Evolutionary conservation across 2,329 filamentous ascomycete genomes (phyloP).

Genomic region (Pseudogymnoascus sp.): DNA sequence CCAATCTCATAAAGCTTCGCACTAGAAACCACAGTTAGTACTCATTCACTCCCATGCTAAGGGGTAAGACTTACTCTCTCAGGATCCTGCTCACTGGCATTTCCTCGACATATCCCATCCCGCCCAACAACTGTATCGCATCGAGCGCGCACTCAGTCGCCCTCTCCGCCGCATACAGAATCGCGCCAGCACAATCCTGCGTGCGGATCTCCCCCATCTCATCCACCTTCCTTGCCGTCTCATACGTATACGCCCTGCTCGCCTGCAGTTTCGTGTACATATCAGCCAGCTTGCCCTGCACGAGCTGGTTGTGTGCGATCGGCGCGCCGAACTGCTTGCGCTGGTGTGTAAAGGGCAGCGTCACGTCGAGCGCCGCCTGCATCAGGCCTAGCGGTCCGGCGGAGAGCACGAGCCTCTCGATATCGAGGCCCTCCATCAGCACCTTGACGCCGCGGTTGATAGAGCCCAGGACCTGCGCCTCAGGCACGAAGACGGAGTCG

Average conservation of each 20-base stretch:
- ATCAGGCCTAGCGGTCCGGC: constrained; percentile 89
- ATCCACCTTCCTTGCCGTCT: constrained; percentile 72
- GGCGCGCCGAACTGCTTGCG: constrained; percentile 82
- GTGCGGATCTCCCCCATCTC: constrained; percentile 66
- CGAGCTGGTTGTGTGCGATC: constrained; percentile 84
- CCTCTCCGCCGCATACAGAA: constrained; percentile 84
- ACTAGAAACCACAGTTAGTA: constrained; percentile 35
- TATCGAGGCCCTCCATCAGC: constrained; percentile 90
- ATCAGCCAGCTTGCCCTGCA: constrained; percentile 88
- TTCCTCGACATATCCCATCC: constrained; percentile 94
- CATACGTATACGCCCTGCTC: constrained; percentile 78
- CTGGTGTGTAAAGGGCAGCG: constrained; percentile 81
- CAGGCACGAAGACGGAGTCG: constrained; percentile 81
- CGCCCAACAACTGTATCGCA: constrained; percentile 85
- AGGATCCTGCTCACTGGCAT: constrained; percentile 82
- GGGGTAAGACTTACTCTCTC: constrained; percentile 40
- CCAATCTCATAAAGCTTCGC: constrained; percentile 90
- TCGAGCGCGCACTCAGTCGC: constrained; percentile 83
- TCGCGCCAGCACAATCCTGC: constrained; percentile 90
- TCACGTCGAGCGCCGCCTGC: constrained; percentile 81
- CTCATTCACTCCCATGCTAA: neutral
- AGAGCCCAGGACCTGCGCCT: constrained; percentile 69
- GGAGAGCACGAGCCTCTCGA: constrained; percentile 85
- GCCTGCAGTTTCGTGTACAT: constrained; percentile 95
- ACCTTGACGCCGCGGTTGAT: constrained; percentile 80